Evolutionary conservation across 2,329 filamentous ascomycete species (phyloP), one percentile per base, ranked within the genome.

Genomic region (Diaporthe vexans): DNA sequence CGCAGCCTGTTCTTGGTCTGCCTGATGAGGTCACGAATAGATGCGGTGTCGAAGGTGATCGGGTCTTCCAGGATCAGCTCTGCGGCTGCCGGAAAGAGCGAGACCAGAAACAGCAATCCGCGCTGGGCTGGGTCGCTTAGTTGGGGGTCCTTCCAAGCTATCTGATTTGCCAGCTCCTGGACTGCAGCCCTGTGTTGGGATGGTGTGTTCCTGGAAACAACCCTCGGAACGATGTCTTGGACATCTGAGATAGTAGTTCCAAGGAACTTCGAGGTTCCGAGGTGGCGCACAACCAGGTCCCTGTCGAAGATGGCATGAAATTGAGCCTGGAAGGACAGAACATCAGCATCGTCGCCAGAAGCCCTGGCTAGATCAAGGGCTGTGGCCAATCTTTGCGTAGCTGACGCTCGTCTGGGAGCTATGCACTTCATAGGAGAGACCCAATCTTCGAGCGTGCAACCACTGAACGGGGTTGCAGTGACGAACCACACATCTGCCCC

Each of bases 61-160:
- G 63, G 63, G n/a, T 40, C 21, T 0, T 52, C 29, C 11, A 52
- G 0, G 15, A 74, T 72, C 7, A 74, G 9, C 33, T 29, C 8
- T 8, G 73, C 73, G 0, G 73, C 69, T 6, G 69, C 73, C 2
- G 73, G 69, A 46, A 74, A 74, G n/a, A 74, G 59, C 1, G 73
- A 74, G 3, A 61, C 73, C 4, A 74, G 63, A 35, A 73, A 74
- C 24, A 74, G 54, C 61, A 72, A 17, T 8, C 71, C 73, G 21
- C 69, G 69, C 17, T 59, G 40, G 0, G 11, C 8, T 19, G 63
- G 29, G 1, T 67, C 29, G 2, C 9, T 3, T 1, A 67, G 9
- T 21, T 15, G 29, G 6, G 40, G 26, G 29, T 63, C n/a, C 43
- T 26, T 43, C 0, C 26, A 24, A 24, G 29, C 37, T 6, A 67